A percentile compares a stretch with the other conserved stretches of the same genome.
Conservation (phyloP, 2,329 filamentous ascomycete species). For the Penicillium corylophilum region DNA sequence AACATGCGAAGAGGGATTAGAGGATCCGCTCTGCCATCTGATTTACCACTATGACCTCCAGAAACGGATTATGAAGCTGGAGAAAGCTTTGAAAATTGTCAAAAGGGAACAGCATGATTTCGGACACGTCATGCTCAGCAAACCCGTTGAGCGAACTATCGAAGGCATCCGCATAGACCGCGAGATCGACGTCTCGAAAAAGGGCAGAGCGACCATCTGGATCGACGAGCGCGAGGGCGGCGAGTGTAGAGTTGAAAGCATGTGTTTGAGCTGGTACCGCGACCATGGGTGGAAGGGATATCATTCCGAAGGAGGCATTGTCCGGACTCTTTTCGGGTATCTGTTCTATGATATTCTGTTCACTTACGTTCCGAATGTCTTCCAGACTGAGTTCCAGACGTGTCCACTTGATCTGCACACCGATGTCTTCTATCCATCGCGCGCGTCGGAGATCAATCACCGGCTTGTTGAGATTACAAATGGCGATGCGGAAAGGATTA, state of each 20-base stretch:
- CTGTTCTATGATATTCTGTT: slow-evolving; percentile 94
- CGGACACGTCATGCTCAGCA: slow-evolving; percentile 73
- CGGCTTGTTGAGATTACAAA: slow-evolving; percentile 85
- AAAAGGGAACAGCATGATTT: slow-evolving; percentile 92
- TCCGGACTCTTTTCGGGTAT: slow-evolving; percentile 87
- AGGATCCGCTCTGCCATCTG: slow-evolving; percentile 84
- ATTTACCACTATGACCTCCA: slow-evolving; percentile 94
- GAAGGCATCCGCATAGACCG: slow-evolving; percentile 75
- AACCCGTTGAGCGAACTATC: slow-evolving; percentile 72
- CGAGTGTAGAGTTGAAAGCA: slow-evolving; percentile 86
- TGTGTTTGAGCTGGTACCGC: slow-evolving; percentile 88
- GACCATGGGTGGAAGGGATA: slow-evolving; percentile 88
- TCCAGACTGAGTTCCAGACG: slow-evolving; percentile 92
- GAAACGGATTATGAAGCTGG: slow-evolving; percentile 87
- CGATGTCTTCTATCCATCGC: slow-evolving; percentile 82
- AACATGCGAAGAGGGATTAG: slow-evolving; percentile 83
- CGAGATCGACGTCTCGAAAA: slow-evolving; percentile 42
- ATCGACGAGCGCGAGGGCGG: slow-evolving; percentile 69
- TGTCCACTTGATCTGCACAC: slow-evolving; percentile 91
- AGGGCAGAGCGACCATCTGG: slow-evolving; percentile 70
- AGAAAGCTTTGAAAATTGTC: slow-evolving; percentile 77
- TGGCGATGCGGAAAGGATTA: slow-evolving; percentile 66
- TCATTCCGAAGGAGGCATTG: slow-evolving; percentile 85
- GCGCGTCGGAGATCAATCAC: slow-evolving; percentile 86
- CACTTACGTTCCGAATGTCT: slow-evolving; percentile 91